These are phyloP conservation scores for Picochlorum sp. DNA, from an alignment of 139 green algal species.

Conservation along the genomic window DNA sequence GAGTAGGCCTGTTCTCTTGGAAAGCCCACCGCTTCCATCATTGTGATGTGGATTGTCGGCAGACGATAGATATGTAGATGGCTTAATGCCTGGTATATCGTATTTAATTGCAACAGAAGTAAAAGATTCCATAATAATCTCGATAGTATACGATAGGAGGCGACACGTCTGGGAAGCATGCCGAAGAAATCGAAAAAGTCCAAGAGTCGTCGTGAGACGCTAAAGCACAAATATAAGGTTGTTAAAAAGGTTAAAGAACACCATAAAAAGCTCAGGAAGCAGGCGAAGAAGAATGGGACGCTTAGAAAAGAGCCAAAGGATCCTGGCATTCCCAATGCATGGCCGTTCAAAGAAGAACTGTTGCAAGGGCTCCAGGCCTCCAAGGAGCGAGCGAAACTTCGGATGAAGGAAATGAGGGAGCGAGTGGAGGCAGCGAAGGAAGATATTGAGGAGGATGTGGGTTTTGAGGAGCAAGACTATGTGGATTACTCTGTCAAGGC, in stretches of 20 bases:
- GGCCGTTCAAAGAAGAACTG: slow-evolving; percentile 93
- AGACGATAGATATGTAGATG: too few relatives aligned
- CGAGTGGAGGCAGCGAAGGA: slow-evolving; percentile 7
- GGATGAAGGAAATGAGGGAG: slow-evolving; percentile 31
- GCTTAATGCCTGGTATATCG: too few relatives aligned
- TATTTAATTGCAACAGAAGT: too few relatives aligned
- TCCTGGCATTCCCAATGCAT: slow-evolving; percentile 83
- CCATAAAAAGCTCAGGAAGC: slow-evolving; percentile 53
- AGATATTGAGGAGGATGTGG: background rate
- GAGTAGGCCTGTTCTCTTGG: background rate
- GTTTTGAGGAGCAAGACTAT: background rate
- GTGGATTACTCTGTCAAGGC: slow-evolving; percentile 65
- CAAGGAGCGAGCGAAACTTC: slow-evolving; percentile 46
- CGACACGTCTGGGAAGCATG: slow-evolving; percentile 35
- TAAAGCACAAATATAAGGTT: slow-evolving; percentile 95
- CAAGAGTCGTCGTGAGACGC: slow-evolving; percentile 83
- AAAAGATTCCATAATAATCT: too few relatives aligned
- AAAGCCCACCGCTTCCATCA: too few relatives aligned
- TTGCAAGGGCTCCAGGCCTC: slow-evolving; percentile 81
- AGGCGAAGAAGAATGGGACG: slow-evolving; percentile 69
- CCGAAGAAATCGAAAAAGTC: slow-evolving; percentile 77
- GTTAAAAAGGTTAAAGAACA: slow-evolving; percentile 54
- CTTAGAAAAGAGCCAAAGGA: slow-evolving; percentile 67
- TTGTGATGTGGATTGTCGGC: too few relatives aligned
- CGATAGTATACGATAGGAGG: too few relatives aligned